Evolutionary conservation across 225 moss, liverwort and hornwort genomes (phyloP).

Genomic region (Thuidium tamariscinum): DNA sequence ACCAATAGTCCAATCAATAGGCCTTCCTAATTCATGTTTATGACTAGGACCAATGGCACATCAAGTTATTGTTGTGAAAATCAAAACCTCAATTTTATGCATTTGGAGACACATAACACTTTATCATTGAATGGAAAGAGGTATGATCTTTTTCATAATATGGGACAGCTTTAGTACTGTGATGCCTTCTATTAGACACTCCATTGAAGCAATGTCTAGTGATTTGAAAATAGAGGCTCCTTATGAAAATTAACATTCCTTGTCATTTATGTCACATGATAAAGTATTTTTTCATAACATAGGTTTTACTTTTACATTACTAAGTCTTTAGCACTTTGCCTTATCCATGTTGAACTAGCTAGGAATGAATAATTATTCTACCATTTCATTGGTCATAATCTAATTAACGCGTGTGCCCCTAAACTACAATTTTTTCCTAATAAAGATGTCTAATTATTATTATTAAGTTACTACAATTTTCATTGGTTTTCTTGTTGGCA

Average conservation of each 20-base stretch:
- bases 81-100: accelerated
- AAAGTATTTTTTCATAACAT: accelerated
- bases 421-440: background rate
- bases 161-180: background rate
- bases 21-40: no score
- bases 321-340: accelerated
- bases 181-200: background rate
- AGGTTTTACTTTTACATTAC: accelerated
- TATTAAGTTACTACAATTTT: accelerated
- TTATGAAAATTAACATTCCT: background rate
- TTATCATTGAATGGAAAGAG: accelerated
- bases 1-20: background rate
- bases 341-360: accelerated
- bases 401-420: accelerated
- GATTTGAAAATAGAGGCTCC: accelerated
- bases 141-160: background rate
- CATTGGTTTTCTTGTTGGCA: background rate
- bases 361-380: background rate
- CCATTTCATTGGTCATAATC: no score
- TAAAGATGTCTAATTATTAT: background rate
- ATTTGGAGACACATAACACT: accelerated
- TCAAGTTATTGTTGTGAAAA: no score
- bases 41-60: background rate
- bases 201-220: background rate
- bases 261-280: background rate